Evolutionary conservation across 495 filamentous ascomycete genomes (phyloP), one percentile per base, ranked within the genome.

Genomic region (Bacidia rubella): DNA sequence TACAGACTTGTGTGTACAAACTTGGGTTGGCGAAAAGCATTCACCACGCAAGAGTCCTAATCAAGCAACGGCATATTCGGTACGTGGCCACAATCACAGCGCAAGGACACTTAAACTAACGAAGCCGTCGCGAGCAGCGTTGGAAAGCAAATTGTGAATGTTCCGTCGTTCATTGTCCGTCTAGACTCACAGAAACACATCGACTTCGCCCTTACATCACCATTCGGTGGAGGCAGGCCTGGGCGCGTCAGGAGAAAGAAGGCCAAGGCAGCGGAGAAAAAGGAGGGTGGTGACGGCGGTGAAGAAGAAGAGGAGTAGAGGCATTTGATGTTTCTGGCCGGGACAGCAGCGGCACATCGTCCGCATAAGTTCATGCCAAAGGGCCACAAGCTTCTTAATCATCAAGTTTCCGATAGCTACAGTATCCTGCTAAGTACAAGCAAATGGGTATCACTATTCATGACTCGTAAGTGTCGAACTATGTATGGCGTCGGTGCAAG

Each of bases 121-220:
- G n/a, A n/a, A n/a, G n/a, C n/a, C n/a, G n/a, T n/a, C n/a, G n/a
- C n/a, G n/a, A n/a, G 49, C 59, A 79, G 76, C 72, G 92, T 98
- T 67, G 92, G 92, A 71, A 97, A 97, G 85, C 92, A 98, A 80
- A 97, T 98, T 73, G 92, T 98, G 78, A 98, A 97, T 73, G 92
- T 98, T 24, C 92, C 92, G 49, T 96, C 90, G 29, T 98, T 93
- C 83, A 79, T 98, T 68, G 92, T 98, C 71, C 92, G 92, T 73
- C 87, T 98, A 60, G 92, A 98, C 79, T 95, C 90, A 62, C 92
- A 98, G 79, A 98, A 98, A 85, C 92, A 98, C 83, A 98, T 98
- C 65, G 92, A 98, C 79, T 98, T 98, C 71, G 81, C 92, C 52
- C 82, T 98, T 51, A 92, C 81, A 70, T 96, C 92, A 62, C 93